phyloP scores from a whole-genome alignment of 139 green algal species.

The Diplosphaera chodatii region DNA sequence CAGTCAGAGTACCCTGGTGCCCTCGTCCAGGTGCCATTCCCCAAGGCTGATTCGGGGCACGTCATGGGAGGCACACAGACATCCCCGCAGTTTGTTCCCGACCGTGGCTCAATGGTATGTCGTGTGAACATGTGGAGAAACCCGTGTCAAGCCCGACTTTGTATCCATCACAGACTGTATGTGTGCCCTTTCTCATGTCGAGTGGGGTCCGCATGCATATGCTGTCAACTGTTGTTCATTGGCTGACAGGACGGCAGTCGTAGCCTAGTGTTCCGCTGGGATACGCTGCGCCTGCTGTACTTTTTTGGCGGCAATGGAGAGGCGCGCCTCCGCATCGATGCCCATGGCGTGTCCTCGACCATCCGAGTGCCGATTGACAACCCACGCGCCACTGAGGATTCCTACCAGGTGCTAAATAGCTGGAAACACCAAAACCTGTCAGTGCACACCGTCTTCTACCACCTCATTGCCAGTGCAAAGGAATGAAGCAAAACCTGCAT shows the following conservation, averaged over 20 bases:
- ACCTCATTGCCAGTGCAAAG: too few species aligned
- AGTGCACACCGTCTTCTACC: too few species aligned
- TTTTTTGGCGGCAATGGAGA: constrained; percentile 44
- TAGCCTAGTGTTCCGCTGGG: constrained; percentile 17
- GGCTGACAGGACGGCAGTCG: neutral
- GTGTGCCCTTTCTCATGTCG: too few species aligned
- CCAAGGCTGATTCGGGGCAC: neutral
- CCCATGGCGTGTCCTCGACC: constrained; percentile 5
- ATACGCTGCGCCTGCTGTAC: constrained; percentile 37
- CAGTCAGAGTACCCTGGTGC: too few species aligned
- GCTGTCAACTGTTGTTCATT: too few species aligned
- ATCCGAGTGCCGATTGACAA: constrained; percentile 2
- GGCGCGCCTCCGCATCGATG: constrained; percentile 22
- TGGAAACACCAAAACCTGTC: too few species aligned
- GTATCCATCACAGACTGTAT: too few species aligned
- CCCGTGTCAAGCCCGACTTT: too few species aligned
- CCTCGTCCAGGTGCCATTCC: neutral
- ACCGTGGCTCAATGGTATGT: neutral
- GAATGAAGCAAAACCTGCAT: too few species aligned
- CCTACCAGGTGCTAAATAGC: neutral
- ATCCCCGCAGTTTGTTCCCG: neutral
- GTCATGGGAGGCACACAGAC: neutral
- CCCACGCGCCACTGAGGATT: neutral
- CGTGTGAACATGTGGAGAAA: too few species aligned
- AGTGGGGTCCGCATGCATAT: too few species aligned